Evolutionary conservation across 495 filamentous ascomycete genomes (phyloP), one percentile per base, ranked within the genome.

Genomic region (Penicillium odoratum): DNA sequence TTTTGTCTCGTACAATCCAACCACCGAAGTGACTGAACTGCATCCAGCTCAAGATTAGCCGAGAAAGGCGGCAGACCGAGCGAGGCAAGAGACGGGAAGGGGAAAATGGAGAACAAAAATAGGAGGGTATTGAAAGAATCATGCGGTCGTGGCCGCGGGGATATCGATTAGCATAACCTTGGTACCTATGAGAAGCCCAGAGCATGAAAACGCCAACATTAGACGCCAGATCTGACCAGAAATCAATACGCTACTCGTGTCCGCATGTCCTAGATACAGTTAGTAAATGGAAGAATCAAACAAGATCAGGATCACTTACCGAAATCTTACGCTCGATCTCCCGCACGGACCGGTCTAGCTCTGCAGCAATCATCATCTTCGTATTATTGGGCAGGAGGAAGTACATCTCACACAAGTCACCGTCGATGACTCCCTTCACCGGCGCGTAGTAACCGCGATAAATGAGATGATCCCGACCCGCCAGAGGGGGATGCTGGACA

Each of bases 381-480:
- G 87, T 90, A 66, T 97, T 92, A 58, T 83, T 88, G 33, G 88
- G 80, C 58, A 98, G 75, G 48, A 92, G 70, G 51, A 88, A 83
- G 70, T 91, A 99, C 66, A 90, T 82, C 78, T 99, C 95, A 67
- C 93, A 96, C 58, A 99, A 78, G 78, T 99, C 95, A n/a, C 95
- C 95, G 72, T 99, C 95, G 68, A 99, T 95, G 29, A 96, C 85
- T 0, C 91, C 91, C 80, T 99, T 99, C 13, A 94, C 91, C 1
- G 95, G 95, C n/a, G 88, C 90, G 69, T 99, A 98, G 69, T 98
- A 99, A 46, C 92, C 85, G 53, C 95, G 81, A 66, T 96, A 99
- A 47, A 96, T 93, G 30, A 98, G 73, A 72, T 98, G 94, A 70
- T 98, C 95, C 56, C 95, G 83, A 30, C 95, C 94, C 9, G 91